Base-by-base conservation (phyloP, 306 rosid genomes). In the Macrotyloma uniflorum region DNA sequence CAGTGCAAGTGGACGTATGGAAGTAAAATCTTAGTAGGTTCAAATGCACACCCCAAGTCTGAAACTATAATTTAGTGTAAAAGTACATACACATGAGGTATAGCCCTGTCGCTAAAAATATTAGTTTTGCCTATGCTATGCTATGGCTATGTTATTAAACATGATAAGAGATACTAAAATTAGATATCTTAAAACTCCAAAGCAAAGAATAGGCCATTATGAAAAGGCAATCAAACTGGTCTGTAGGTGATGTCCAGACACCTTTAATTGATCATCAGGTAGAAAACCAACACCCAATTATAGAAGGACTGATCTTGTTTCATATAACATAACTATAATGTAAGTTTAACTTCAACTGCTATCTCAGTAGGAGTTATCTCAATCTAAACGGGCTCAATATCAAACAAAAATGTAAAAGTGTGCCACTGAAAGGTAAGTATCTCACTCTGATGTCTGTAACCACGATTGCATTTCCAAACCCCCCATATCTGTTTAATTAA, bases 371-470 rank as follows among this genome's bases (percentile, higher is more conserved):
- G 36, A 8, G 22, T 14, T 45, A 76, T 76, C 51, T 33, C 53
- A 15, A 47, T 64, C 65, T 49, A 62, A 22, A 50, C 53, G 5
- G 19, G 40, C 51, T 45, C 49, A 51, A 64, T 5, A 64, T 35
- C 72, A n/a, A 73, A 63, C 40, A 72, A 62, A 36, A 35, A 18
- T 8, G 22, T n/a, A 40, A 28, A 80, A 72, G 12, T 6, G 50
- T 45, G 45, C 16, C 70, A 51, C 36, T 36, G n/a, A 55, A 55
- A 14, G 69, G 40, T 75, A 36, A 61, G 49, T 26, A 76, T 28
- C 78, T 62, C 74, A 76, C 38, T 40, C 8, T 62, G 61, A 50
- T 42, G 61, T 50, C 45, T 9, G 85, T 42, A 46, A 35, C 79
- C 38, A 69, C 6, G 12, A 11, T 58, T 75, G 74, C 73, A 69